phyloP scores from a whole-genome alignment of 2,329 filamentous ascomycete genomes.

The Lasiodiplodia theobromae region DNA sequence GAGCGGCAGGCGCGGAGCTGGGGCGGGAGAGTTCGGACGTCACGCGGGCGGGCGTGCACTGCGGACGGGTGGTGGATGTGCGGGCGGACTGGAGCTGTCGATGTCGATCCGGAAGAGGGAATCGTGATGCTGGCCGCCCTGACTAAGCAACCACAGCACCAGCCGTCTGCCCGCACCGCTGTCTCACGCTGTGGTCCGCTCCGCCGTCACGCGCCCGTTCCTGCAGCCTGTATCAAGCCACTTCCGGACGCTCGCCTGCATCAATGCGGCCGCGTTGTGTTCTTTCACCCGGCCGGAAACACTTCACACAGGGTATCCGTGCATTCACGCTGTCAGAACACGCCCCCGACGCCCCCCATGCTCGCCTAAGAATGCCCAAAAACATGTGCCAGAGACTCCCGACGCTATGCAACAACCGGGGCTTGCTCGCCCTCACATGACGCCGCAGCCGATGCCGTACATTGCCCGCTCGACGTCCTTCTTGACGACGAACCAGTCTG shows the following conservation, averaged over 20 bases:
- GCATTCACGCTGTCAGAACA: slow-evolving; percentile 15
- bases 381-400: slow-evolving; percentile 19
- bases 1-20: slow-evolving; percentile 6
- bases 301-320: background rate
- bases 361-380: slow-evolving; percentile 9
- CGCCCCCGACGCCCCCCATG: background rate
- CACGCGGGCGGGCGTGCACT: slow-evolving; percentile 19
- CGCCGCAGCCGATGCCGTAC: slow-evolving; percentile 88
- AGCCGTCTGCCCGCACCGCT: background rate
- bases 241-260: slow-evolving; percentile 3
- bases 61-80: slow-evolving; percentile 20
- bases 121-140: slow-evolving; percentile 27
- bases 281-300: background rate
- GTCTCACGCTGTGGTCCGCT: slow-evolving; percentile 15
- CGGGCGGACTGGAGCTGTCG: slow-evolving; percentile 20
- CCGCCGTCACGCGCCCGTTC: slow-evolving; percentile 19
- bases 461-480: slow-evolving; percentile 91
- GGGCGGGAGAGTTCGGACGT: background rate
- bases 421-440: slow-evolving; percentile 70
- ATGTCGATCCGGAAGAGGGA: slow-evolving; percentile 29
- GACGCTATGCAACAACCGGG: slow-evolving; percentile 19
- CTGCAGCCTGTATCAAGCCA: slow-evolving; percentile 23
- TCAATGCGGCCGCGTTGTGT: background rate
- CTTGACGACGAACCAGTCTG: slow-evolving; percentile 94
- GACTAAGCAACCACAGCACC: slow-evolving; percentile 13